Conservation (phyloP, 2,329 filamentous ascomycete genomes). For the Alternaria atra region DNA sequence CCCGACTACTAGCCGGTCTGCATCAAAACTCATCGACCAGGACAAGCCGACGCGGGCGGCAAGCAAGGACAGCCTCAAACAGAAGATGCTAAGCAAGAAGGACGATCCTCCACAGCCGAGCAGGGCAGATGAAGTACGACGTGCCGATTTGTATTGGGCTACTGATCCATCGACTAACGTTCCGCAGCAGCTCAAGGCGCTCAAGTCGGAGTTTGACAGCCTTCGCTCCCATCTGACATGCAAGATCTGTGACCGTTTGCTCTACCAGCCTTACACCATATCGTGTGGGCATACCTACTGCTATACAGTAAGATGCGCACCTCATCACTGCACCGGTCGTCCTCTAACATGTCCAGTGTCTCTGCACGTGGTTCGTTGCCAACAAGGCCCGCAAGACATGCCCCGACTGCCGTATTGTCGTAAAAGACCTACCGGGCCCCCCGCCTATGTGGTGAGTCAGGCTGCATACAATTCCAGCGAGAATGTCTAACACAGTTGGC, state of each 20-base stretch:
- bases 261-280: slow-evolving; percentile 75
- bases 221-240: slow-evolving; percentile 70
- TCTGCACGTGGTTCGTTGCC: slow-evolving; percentile 64
- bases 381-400: slow-evolving; percentile 70
- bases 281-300: slow-evolving; percentile 77
- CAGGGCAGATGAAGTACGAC: slow-evolving; percentile 49
- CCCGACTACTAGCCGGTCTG: slow-evolving; percentile 38
- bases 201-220: slow-evolving; percentile 64
- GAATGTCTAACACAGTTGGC: slow-evolving; percentile 4
- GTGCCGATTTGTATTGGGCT: neutral
- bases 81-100: slow-evolving; percentile 46
- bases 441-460: slow-evolving; percentile 68
- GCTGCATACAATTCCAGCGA: neutral
- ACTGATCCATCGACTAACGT: slow-evolving; percentile 28
- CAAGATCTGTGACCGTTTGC: slow-evolving; percentile 72
- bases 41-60: slow-evolving; percentile 42
- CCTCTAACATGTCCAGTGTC: slow-evolving; percentile 57
- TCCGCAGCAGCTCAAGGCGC: slow-evolving; percentile 50
- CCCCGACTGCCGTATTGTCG: slow-evolving; percentile 70
- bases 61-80: slow-evolving; percentile 52
- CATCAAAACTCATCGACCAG: slow-evolving; percentile 40
- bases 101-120: slow-evolving; percentile 44
- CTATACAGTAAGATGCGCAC: slow-evolving; percentile 63
- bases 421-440: slow-evolving; percentile 68
- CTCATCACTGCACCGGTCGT: slow-evolving; percentile 15